Evolutionary conservation across 257 asterid species (phyloP), one percentile per base, ranked within the genome.

Genomic region (Solanum ossicruentum): DNA sequence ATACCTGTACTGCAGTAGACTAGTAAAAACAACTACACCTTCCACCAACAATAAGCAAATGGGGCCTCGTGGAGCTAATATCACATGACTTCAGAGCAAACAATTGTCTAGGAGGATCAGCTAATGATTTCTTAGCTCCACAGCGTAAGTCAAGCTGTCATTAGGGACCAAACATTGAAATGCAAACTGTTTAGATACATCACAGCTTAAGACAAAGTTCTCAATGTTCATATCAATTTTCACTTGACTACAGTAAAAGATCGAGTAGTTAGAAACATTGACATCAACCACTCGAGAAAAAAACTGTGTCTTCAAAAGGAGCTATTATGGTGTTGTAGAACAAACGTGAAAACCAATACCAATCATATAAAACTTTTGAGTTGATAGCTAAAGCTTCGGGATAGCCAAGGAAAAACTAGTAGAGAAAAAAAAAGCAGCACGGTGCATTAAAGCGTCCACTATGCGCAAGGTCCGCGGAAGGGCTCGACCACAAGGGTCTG

Each of bases 1-100:
- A 51, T 52, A 52, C 82, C 81, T 47, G 3, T 52, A 26, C 41
- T 23, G 23, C 47, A 51, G 52, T 10, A 77, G 58, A 77, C 47
- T 52, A 28, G 65, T 26, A 52, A 77, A 16, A 20, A 26, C 43
- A 75, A 54, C 79, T 77, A 73, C 88, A 95, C 99, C 99, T 93
- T 88, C 99, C 99, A 72, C 99, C 99, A 89, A 97, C 98, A 86
- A 97, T 96, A 88, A 97, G 98, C 88, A 97, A 88, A 90, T 97
- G 97, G 47, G 99, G 99, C 89, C 98, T 97, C 28, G 95, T 92
- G 28, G 92, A 73, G 87, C 98, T 95, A 89, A 97, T 91, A 87
- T 94, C 98, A 87, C 97, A 97, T 57, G 99, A 97, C 89, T 97
- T 95, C 91, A 97, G 89, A 57, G 88, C 88, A 87, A 97, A 97